phyloP scores from a whole-genome alignment of 768 basidiomycete genomes.

The Boletus rex-veris region DNA sequence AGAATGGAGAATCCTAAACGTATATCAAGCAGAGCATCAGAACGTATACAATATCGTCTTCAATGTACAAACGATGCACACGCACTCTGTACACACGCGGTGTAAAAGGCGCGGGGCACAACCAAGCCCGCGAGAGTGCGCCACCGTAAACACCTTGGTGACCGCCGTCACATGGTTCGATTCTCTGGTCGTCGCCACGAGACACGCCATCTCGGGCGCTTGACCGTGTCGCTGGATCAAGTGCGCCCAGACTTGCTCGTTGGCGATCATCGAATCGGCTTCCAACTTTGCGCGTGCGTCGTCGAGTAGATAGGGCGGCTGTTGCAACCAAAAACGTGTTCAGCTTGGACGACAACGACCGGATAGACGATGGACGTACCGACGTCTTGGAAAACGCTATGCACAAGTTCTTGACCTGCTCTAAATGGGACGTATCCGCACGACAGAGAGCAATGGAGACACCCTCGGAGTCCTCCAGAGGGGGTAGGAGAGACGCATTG shows the following conservation, averaged over 20 bases:
- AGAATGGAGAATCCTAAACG: conserved; percentile 15
- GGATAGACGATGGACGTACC: conserved; percentile 36
- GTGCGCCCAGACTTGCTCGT: conserved; percentile 58
- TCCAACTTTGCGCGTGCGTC: conserved; percentile 42
- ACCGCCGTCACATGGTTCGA: conserved; percentile 55
- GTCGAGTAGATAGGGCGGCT: conserved; percentile 59
- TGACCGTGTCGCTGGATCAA: conserved; percentile 28
- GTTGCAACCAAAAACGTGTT: background rate
- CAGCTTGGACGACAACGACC: background rate
- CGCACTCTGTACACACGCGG: conserved; percentile 52
- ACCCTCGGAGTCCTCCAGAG: background rate
- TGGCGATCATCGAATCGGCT: conserved; percentile 45
- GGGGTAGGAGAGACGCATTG: background rate
- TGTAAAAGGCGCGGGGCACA: conserved; percentile 62
- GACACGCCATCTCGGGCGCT: conserved; percentile 49
- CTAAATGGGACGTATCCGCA: conserved; percentile 31
- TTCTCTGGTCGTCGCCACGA: conserved; percentile 64
- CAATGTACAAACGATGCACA: conserved; percentile 4
- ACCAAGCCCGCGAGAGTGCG: conserved; percentile 45
- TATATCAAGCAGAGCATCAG: background rate
- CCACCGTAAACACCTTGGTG: conserved; percentile 67
- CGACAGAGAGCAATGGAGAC: conserved; percentile 29
- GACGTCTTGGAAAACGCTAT: conserved; percentile 55
- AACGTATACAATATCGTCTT: no score
- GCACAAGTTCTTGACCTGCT: conserved; percentile 43